A percentile compares a stretch with the other conserved stretches of the same genome.
Evolutionary conservation across 1,284 basidiomycete genomes (phyloP).

Genomic region (Rhodotorula sp.): DNA sequence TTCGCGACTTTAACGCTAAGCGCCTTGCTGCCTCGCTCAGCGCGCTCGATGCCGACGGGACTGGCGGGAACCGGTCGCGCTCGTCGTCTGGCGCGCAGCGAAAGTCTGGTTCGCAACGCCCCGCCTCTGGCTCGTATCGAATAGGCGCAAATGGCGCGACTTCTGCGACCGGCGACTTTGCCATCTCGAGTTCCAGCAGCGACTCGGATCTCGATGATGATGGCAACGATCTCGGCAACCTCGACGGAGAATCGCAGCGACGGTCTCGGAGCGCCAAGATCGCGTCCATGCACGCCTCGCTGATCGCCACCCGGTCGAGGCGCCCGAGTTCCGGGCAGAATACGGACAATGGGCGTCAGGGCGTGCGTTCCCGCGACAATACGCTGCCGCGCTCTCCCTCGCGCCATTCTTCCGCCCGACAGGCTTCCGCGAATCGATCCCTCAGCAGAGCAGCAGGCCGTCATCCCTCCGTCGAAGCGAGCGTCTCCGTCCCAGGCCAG

Average conservation of each 20-base stretch:
- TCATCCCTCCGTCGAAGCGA: background rate
- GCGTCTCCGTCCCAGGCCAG: background rate
- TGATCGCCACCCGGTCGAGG: conserved; percentile 25
- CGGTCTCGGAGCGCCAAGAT: conserved; percentile 15
- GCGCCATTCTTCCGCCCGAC: background rate
- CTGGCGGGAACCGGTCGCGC: background rate
- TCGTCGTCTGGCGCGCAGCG: conserved; percentile 6
- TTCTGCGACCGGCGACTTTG: background rate
- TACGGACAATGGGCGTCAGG: conserved; percentile 1
- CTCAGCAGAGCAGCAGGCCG: background rate
- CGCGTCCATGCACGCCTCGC: conserved; percentile 20
- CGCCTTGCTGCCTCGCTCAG: conserved; percentile 21
- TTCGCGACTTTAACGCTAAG: conserved; percentile 3
- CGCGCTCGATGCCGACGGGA: conserved; percentile 2
- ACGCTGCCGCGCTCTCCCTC: background rate
- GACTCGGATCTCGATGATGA: conserved; percentile 23
- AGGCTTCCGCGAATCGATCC: background rate
- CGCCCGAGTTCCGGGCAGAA: conserved; percentile 18
- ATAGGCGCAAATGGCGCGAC: no score
- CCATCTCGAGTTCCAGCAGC: conserved; percentile 15
- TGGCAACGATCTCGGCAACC: background rate
- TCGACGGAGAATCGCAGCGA: conserved; percentile 16
- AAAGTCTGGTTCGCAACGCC: conserved; percentile 1
- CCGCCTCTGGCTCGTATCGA: background rate
- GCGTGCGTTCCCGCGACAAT: conserved; percentile 16